These are phyloP conservation scores for Basipetospora chlamydospora DNA, from an alignment of 2,329 filamentous ascomycete species.

Conservation along the genomic window DNA sequence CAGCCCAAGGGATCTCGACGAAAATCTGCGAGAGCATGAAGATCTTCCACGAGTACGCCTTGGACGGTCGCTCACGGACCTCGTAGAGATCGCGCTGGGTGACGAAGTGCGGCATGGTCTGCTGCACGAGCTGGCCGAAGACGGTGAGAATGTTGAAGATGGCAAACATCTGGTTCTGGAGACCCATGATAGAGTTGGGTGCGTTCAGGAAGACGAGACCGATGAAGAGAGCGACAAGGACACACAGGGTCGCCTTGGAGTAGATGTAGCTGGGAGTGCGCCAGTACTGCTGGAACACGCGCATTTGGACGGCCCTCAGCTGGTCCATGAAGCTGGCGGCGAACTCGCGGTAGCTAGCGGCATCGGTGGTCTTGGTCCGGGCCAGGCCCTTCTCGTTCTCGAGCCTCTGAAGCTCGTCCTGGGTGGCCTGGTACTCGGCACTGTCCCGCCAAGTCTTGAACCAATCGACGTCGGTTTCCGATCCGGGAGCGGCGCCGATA, in stretches of 20 bases:
- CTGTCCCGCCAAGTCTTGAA: constrained; percentile 45
- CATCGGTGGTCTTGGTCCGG: constrained; percentile 16
- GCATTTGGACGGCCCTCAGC: constrained; percentile 49
- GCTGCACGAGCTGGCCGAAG: constrained; percentile 65
- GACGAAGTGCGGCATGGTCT: constrained; percentile 78
- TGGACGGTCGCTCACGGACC: constrained; percentile 69
- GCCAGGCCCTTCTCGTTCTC: constrained; percentile 27
- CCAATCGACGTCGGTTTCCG: constrained; percentile 51
- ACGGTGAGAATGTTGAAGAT: constrained; percentile 75
- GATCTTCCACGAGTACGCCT: constrained; percentile 72
- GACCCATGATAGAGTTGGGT: constrained; percentile 56
- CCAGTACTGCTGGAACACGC: constrained; percentile 88
- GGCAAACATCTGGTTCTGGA: constrained; percentile 77
- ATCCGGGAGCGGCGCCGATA: constrained; percentile 49
- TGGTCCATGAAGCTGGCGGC: constrained; percentile 61
- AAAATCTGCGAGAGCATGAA: constrained; percentile 75
- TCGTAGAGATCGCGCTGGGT: constrained; percentile 72
- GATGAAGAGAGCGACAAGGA: constrained; percentile 56
- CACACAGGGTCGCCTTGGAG: constrained; percentile 58
- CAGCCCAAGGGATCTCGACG: constrained; percentile 77
- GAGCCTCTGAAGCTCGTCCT: constrained; percentile 42
- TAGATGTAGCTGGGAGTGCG: constrained; percentile 81
- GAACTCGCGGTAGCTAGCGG: constrained; percentile 54
- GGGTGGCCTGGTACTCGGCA: constrained; percentile 39
- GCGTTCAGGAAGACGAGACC: constrained; percentile 69